Conservation (phyloP, 208 protist species). For the Acanthamoeba castellanii region DNA sequence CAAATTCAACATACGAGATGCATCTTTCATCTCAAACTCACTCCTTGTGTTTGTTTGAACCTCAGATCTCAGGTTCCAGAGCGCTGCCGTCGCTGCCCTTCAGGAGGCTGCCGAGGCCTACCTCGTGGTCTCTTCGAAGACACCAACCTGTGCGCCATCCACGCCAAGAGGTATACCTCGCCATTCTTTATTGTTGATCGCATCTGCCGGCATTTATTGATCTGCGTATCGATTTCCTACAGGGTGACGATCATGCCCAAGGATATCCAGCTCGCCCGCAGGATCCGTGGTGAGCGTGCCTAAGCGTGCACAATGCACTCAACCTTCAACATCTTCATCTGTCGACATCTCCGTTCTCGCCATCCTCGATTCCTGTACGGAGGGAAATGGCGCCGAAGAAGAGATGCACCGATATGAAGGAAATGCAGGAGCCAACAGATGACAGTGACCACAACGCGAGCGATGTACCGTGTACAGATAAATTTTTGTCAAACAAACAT, state of each 20-base stretch:
- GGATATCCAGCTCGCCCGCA: constrained; percentile 98
- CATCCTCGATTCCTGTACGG: too few species aligned
- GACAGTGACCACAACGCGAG: background rate
- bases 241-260: constrained; percentile 99
- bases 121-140: constrained; percentile 92
- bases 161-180: constrained; percentile 83
- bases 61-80: constrained; percentile 94
- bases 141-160: constrained; percentile 96
- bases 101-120: constrained; percentile 96
- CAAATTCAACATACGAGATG: background rate
- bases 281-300: constrained; percentile 96
- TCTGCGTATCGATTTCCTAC: constrained; percentile 89
- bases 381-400: too few species aligned
- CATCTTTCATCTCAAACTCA: background rate
- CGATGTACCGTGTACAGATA: background rate
- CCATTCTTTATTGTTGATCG: background rate
- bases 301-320: constrained; percentile 82
- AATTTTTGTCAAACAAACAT: background rate
- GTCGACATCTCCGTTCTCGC: too few species aligned
- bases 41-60: background rate
- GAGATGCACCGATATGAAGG: background rate
- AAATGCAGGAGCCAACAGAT: background rate
- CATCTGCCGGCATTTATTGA: background rate
- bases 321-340: background rate
- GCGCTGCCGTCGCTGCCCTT: constrained; percentile 94